Conservation (phyloP, 306 rosid species). For the Casuarina glauca region DNA sequence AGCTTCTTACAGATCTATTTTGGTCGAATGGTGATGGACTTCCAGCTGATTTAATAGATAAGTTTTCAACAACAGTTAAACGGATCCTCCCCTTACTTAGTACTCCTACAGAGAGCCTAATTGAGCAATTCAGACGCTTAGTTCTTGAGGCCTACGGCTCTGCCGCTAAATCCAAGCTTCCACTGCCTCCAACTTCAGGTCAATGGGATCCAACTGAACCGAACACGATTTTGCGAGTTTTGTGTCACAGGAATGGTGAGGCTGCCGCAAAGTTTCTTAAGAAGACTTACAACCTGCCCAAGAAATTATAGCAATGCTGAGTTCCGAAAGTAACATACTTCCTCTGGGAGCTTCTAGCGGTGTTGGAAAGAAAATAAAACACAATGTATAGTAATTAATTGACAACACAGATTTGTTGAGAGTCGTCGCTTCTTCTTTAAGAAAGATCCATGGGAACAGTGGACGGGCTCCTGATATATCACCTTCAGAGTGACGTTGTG, state of each 20-base stretch:
- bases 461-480: background rate
- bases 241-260: slow-evolving; percentile 85
- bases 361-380: slow-evolving; percentile 1
- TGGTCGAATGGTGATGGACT: slow-evolving; percentile 98
- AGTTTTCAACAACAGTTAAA: slow-evolving; percentile 52
- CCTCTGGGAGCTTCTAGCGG: background rate
- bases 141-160: slow-evolving; percentile 53
- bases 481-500: background rate
- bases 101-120: slow-evolving; percentile 49
- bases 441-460: background rate
- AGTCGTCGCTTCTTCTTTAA: background rate
- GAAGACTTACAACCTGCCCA: slow-evolving; percentile 84
- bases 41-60: slow-evolving; percentile 71
- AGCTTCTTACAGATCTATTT: slow-evolving; percentile 73
- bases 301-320: slow-evolving; percentile 52
- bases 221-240: slow-evolving; percentile 75
- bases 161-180: slow-evolving; percentile 68
- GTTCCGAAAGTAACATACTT: background rate
- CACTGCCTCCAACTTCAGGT: slow-evolving; percentile 78
- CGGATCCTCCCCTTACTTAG: slow-evolving; percentile 55
- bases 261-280: slow-evolving; percentile 88
- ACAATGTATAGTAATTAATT: slow-evolving; percentile 15
- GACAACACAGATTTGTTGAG: slow-evolving; percentile 11
- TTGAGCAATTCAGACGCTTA: slow-evolving; percentile 59
- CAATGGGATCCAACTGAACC: slow-evolving; percentile 85